Evolutionary conservation across 768 basidiomycete species (phyloP), one percentile per base, ranked within the genome.

Genomic region (Naematelia encephala): DNA sequence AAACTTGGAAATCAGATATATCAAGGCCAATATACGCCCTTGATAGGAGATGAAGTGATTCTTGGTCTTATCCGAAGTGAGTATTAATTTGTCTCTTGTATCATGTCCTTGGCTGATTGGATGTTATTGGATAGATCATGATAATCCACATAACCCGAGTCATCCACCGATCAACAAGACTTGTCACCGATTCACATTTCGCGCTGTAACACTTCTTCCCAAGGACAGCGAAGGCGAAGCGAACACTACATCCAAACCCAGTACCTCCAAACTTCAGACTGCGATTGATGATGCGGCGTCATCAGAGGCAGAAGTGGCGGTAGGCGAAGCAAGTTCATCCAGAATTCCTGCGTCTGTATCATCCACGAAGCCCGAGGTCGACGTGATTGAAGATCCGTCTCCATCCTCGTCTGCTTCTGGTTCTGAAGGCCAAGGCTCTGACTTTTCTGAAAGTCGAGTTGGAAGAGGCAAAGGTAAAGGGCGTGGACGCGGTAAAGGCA

Each of bases 1-100:
- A 78, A 73, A 43, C 28, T 73, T 8, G 68, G 68, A 2, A 66
- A 68, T 55, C 66, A 68, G 49, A 45, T 68, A 4, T 68, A 62
- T 58, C 66, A 68, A 50, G 71, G 71, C 2, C 55, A 70, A 46
- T 21, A 53, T 16, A 58, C 66, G 5, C 58, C 68, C 10, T 26
- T 73, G 46, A 69, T 73, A 53, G 71, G 71, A 0, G 66, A 67
- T 47, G 71, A 73, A 42, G 66, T 73, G 21, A 70, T 73, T n/a
- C 61, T 73, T n/a, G 66, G 62, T 29, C 56, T 66, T 12, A 55
- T 59, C 23, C 43, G 71, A 53, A 54, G 71, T 73, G 44, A n/a
- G n/a, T 54, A 39, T 56, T n/a, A 21, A 4, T 30, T 48, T 47
- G 19, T 26, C 11, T 23, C 8, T 28, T 5, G 13, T 5, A 3